A percentile compares a stretch with the other conserved stretches of the same genome.
Conservation (phyloP, 208 protist species). For the Wallacemonas collosoma region DNA sequence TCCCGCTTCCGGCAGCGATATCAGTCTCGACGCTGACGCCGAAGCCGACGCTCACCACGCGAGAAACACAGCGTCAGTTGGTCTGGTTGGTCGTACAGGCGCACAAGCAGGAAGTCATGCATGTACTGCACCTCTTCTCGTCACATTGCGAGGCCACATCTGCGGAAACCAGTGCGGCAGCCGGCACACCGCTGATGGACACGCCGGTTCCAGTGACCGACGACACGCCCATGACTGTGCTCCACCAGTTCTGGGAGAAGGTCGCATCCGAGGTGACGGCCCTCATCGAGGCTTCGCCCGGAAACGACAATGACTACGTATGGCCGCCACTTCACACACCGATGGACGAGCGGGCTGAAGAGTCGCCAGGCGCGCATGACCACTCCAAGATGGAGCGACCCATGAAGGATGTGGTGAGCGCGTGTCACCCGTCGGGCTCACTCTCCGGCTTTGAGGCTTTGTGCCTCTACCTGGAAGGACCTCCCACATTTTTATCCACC, state of each 20-base stretch:
- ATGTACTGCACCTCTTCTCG: neutral
- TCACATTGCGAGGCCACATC: too few species aligned
- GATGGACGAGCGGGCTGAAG: neutral
- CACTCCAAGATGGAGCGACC: too few species aligned
- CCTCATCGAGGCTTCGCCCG: neutral
- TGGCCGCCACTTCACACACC: neutral
- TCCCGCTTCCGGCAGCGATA: too few species aligned
- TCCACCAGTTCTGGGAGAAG: slow-evolving; percentile 24
- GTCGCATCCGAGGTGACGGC: slow-evolving; percentile 14
- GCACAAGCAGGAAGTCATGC: neutral
- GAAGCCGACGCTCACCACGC: neutral
- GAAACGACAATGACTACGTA: neutral
- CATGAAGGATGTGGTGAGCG: too few species aligned
- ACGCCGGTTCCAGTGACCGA: neutral
- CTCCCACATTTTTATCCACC: neutral
- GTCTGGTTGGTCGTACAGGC: slow-evolving; percentile 15
- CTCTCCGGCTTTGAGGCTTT: slow-evolving; percentile 1
- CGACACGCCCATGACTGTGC: neutral
- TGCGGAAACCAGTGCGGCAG: too few species aligned
- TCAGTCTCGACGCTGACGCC: neutral
- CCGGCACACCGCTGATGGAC: neutral
- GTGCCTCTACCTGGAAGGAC: slow-evolving; percentile 13
- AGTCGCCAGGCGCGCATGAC: neutral
- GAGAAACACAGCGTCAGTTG: neutral
- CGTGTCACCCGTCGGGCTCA: neutral